A percentile compares a stretch with the other conserved stretches of the same genome.
Evolutionary conservation across 306 rosid genomes (phyloP).

Genomic region (Quercus berberidifolia): DNA sequence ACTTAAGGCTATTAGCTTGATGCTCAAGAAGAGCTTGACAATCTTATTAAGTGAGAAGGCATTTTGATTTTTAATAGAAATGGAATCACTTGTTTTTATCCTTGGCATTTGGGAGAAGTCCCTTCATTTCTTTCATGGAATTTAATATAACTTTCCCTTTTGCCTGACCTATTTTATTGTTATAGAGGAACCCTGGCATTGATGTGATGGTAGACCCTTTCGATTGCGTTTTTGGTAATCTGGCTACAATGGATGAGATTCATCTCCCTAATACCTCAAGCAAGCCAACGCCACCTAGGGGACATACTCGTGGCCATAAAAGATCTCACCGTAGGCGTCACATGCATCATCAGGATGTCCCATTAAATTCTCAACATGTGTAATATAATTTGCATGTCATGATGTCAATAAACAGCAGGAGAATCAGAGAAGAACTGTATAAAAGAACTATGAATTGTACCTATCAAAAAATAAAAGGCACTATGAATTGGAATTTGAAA

Average conservation of each 20-base stretch:
- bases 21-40: not conserved
- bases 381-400: slow-evolving; percentile 25
- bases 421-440: not conserved
- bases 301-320: slow-evolving; percentile 39
- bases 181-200: slow-evolving; percentile 36
- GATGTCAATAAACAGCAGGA: not conserved
- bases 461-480: not conserved
- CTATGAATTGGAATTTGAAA: not conserved
- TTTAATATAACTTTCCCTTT: not conserved
- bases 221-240: slow-evolving; percentile 58
- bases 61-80: not conserved
- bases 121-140: not conserved
- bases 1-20: not conserved
- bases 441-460: not conserved
- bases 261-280: slow-evolving; percentile 29
- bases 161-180: not conserved
- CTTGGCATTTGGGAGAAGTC: not conserved
- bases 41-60: not conserved
- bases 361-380: slow-evolving; percentile 16
- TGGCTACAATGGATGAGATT: slow-evolving; percentile 46
- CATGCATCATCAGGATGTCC: slow-evolving; percentile 39
- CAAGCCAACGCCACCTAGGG: slow-evolving; percentile 35
- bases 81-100: not conserved
- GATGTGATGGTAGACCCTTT: slow-evolving; percentile 55
- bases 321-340: slow-evolving; percentile 67